Conservation (phyloP, 257 asterid genomes). For the Lantana camara region DNA sequence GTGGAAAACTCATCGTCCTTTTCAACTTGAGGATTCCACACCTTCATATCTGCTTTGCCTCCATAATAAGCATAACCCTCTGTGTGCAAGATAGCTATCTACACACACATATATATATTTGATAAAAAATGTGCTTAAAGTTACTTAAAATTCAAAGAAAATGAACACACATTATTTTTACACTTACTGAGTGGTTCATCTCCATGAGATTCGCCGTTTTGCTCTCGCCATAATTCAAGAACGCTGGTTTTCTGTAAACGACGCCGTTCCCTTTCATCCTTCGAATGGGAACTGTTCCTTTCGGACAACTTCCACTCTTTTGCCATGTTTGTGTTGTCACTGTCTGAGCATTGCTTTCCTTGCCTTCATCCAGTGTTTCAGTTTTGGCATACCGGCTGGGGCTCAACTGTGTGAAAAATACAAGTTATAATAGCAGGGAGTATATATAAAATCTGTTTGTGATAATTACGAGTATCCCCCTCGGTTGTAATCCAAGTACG, state of each 20-base stretch:
- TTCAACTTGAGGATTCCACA: conserved; percentile 61
- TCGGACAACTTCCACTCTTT: conserved; percentile 66
- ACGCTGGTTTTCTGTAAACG: conserved; percentile 7
- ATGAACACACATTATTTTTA: too few species aligned
- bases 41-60: conserved; percentile 62
- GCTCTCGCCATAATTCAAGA: conserved; percentile 21
- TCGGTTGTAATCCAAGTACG: too few species aligned
- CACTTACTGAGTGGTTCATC: conserved; percentile 60
- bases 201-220: conserved; percentile 33
- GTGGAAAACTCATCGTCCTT: conserved; percentile 68
- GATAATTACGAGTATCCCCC: too few species aligned
- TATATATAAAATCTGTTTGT: too few species aligned
- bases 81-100: conserved; percentile 59
- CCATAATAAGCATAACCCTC: conserved; percentile 65
- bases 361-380: not conserved
- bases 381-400: conserved; percentile 39
- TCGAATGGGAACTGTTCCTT: conserved; percentile 67
- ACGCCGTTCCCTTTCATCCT: conserved; percentile 24
- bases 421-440: too few species aligned
- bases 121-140: not conserved
- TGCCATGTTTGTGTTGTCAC: conserved; percentile 59
- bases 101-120: not conserved
- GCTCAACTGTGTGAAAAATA: conserved; percentile 37
- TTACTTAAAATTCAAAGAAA: too few species aligned
- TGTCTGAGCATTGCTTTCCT: not conserved